Conservation (phyloP, 352 stramenopile genomes). For the Aphanomyces stellatus region DNA sequence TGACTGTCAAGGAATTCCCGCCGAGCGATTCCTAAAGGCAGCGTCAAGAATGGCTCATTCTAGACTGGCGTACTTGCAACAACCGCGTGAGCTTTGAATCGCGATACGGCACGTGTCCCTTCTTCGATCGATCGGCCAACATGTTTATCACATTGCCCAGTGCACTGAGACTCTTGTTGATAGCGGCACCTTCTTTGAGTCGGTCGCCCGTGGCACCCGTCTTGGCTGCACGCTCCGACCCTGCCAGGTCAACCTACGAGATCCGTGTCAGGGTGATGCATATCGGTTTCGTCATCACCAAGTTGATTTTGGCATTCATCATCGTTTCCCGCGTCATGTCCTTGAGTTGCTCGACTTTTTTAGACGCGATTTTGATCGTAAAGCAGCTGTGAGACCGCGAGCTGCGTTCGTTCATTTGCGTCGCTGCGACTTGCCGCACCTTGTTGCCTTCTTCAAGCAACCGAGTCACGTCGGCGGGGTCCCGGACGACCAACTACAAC, state of each 20-base stretch:
- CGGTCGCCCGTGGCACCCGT: conserved; percentile 91
- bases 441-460: conserved; percentile 72
- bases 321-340: conserved; percentile 37
- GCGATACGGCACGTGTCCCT: conserved; percentile 59
- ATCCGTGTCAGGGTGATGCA: conserved; percentile 70
- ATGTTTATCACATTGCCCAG: conserved; percentile 92
- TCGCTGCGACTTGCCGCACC: conserved; percentile 51
- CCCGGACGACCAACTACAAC: conserved; percentile 53
- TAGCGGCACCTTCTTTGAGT: conserved; percentile 94
- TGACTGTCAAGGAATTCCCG: conserved; percentile 90
- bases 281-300: conserved; percentile 44
- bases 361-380: conserved; percentile 69
- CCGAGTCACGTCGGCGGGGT: conserved; percentile 62
- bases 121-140: conserved; percentile 30
- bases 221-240: conserved; percentile 94
- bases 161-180: conserved; percentile 95
- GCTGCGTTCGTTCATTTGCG: conserved; percentile 73
- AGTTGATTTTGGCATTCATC: conserved; percentile 59
- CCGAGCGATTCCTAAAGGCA: conserved; percentile 59
- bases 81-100: conserved; percentile 88
- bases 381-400: conserved; percentile 83
- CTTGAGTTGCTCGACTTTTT: conserved; percentile 23
- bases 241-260: conserved; percentile 93
- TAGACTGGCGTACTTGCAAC: conserved; percentile 46
- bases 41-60: not conserved